Evolutionary conservation across 2,329 filamentous ascomycete species (phyloP).

Genomic region (Aphanoascus verrucosus): DNA sequence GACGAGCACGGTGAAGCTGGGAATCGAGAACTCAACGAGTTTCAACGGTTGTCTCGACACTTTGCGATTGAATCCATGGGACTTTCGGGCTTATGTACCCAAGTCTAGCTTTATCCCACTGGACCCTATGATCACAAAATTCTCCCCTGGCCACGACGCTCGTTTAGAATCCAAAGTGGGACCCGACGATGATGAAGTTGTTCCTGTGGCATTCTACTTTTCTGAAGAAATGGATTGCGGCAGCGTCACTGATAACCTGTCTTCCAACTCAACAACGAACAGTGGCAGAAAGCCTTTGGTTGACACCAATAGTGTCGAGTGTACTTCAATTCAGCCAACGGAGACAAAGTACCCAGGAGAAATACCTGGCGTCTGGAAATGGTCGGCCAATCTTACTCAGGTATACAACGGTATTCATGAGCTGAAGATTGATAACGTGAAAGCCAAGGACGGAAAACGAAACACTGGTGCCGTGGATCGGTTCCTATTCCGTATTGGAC

Average conservation of each 20-base stretch:
- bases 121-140: constrained; percentile 49
- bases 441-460: constrained; percentile 32
- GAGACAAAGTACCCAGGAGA: constrained; percentile 38
- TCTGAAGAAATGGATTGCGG: constrained; percentile 52
- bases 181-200: constrained; percentile 32
- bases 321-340: constrained; percentile 32
- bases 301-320: constrained; percentile 37
- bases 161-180: constrained; percentile 42
- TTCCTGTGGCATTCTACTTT: constrained; percentile 48
- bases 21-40: constrained; percentile 38
- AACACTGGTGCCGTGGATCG: constrained; percentile 43
- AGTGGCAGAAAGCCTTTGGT: constrained; percentile 36
- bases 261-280: constrained; percentile 45
- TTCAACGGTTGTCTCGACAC: constrained; percentile 47
- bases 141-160: constrained; percentile 51
- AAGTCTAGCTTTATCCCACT: constrained; percentile 41
- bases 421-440: constrained; percentile 47
- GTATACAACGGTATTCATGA: constrained; percentile 53
- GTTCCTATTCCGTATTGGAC: constrained; percentile 50
- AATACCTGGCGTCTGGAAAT: constrained; percentile 45
- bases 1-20: constrained; percentile 37
- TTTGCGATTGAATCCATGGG: constrained; percentile 46
- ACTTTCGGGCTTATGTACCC: constrained; percentile 51
- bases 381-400: constrained; percentile 43
- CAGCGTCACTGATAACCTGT: constrained; percentile 41